Conservation (phyloP, 345 rosid species). For the Pugionium dolabratum region DNA sequence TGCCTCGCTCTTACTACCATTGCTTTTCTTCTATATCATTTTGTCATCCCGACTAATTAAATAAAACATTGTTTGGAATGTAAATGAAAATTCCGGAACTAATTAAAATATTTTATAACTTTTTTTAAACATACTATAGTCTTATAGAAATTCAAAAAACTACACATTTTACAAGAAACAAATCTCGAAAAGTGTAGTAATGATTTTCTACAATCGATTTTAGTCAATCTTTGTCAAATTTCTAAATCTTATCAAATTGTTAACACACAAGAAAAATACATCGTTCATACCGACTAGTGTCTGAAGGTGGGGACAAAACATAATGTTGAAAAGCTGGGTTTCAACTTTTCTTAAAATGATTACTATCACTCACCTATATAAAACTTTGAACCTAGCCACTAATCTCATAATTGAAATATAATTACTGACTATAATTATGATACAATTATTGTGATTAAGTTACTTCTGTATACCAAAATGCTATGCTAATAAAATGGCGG, state of each 20-base stretch:
- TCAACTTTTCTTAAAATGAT: slow-evolving; percentile 32
- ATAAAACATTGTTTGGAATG: too few species aligned
- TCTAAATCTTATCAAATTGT: neutral
- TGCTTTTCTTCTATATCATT: neutral
- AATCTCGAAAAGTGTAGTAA: too few species aligned
- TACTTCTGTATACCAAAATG: neutral
- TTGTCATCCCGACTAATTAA: too few species aligned
- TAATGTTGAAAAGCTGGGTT: slow-evolving; percentile 23
- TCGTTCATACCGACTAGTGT: slow-evolving; percentile 27
- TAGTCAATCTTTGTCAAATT: too few species aligned
- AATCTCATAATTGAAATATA: slow-evolving; percentile 17
- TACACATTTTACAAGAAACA: too few species aligned
- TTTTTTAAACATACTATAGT: too few species aligned
- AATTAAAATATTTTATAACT: neutral
- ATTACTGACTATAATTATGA: slow-evolving; percentile 2
- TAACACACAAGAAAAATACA: slow-evolving; percentile 9
- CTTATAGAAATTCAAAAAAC: too few species aligned
- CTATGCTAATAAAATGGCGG: too few species aligned
- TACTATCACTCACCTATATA: slow-evolving; percentile 26
- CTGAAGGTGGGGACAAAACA: slow-evolving; percentile 28
- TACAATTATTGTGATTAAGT: slow-evolving; percentile 1
- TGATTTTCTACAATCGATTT: too few species aligned
- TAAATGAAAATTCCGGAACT: too few species aligned
- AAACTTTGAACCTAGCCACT: slow-evolving; percentile 27
- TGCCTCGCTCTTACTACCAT: neutral